phyloP scores from a whole-genome alignment of 192 early-diverging fungal genomes.

The Coemansia sp. region DNA sequence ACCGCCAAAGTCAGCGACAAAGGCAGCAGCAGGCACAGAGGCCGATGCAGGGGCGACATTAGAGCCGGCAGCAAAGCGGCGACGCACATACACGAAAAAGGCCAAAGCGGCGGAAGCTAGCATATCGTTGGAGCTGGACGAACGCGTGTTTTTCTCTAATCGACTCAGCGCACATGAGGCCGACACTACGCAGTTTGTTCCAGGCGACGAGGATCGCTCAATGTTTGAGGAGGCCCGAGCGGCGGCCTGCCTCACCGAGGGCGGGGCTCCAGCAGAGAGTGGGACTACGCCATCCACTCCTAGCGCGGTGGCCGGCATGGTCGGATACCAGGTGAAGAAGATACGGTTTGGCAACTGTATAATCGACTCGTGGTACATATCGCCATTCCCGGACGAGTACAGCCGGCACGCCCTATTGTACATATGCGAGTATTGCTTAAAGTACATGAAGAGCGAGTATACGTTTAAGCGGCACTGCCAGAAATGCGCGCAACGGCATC shows the following conservation, averaged over 20 bases:
- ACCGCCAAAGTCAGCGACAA: conserved; percentile 1
- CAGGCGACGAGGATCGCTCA: conserved; percentile 53
- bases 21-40: background rate
- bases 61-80: conserved; percentile 26
- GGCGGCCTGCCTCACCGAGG: conserved; percentile 36
- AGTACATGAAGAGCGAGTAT: conserved; percentile 94
- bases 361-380: conserved; percentile 93
- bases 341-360: conserved; percentile 82
- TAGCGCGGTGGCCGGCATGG: conserved; percentile 7
- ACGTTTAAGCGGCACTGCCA: conserved; percentile 77
- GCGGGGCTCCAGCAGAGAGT: background rate
- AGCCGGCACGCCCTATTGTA: conserved; percentile 74
- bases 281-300: conserved; percentile 34
- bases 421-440: conserved; percentile 96
- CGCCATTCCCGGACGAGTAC: conserved; percentile 98
- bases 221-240: conserved; percentile 57
- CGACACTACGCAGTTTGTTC: conserved; percentile 56
- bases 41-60: background rate
- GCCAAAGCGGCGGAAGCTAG: background rate
- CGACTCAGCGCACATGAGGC: conserved; percentile 57
- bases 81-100: conserved; percentile 26
- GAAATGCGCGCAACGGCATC: conserved; percentile 79
- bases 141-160: conserved; percentile 38
- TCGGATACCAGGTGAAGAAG: conserved; percentile 49
- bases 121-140: conserved; percentile 4